These are phyloP conservation scores for Penicillium coprophilum DNA, from an alignment of 495 filamentous ascomycete species.

Conservation along the genomic window DNA sequence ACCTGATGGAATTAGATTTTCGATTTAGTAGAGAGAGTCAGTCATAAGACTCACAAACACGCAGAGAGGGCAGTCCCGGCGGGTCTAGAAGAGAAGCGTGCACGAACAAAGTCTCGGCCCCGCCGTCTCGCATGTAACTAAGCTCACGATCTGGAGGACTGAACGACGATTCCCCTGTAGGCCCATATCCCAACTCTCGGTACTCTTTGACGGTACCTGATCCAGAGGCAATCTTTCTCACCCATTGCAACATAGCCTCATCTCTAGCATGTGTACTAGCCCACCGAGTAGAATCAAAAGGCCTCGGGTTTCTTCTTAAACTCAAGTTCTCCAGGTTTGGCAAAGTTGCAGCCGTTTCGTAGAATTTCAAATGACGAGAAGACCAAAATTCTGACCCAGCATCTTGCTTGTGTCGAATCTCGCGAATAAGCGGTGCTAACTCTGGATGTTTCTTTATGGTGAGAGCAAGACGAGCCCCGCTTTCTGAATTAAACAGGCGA, in stretches of 20 bases:
- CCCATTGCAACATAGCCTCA: neutral
- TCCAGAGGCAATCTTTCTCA: no score
- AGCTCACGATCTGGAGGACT: neutral
- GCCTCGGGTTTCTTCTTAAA: neutral
- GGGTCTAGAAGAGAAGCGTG: neutral
- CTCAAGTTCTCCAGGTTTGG: slow-evolving; percentile 2
- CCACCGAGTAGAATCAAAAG: neutral
- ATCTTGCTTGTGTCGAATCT: slow-evolving; percentile 6
- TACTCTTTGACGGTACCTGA: neutral
- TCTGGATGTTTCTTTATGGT: slow-evolving; percentile 5
- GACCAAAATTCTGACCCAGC: neutral
- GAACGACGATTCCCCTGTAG: neutral
- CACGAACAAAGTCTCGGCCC: neutral
- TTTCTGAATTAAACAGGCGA: slow-evolving; percentile 4
- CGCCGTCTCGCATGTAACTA: neutral
- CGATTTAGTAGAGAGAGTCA: no score
- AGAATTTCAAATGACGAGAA: neutral
- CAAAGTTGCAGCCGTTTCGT: neutral
- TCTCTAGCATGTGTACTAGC: neutral
- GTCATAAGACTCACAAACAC: slow-evolving; percentile 1
- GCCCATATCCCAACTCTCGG: neutral
- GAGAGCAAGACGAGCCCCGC: slow-evolving; percentile 9
- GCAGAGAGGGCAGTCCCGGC: neutral
- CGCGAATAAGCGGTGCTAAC: neutral
- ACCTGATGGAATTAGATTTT: neutral